Evolutionary conservation across 805 yeast genomes (phyloP), one percentile per base, ranked within the genome.

Genomic region (Osmozyma mogii): DNA sequence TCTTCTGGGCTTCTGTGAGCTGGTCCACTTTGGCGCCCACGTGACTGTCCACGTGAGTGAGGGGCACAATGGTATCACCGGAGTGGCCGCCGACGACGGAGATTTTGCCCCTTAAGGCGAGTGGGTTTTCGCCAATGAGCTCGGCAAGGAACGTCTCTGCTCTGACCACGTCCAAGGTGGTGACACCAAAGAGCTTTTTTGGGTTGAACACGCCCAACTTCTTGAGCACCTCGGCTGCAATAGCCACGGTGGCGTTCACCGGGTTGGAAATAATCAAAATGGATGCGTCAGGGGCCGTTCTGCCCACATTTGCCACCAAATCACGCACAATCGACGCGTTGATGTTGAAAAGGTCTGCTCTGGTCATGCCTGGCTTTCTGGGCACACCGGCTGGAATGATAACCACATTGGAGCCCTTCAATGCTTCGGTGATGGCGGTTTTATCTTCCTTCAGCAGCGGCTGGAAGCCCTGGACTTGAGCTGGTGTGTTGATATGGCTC

Each of bases 341-440:
- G 40, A 63, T 64, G 40, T 63, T 64, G 45, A 64, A 64, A 32
- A 64, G 56, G 41, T 64, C 70, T 18, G 66, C 68, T 38, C 70
- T 50, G 23, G 70, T 61, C 70, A 64, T 64, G 15, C 70, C 70
- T 6, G 70, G 70, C 40, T 64, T 64, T 44, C 70, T 57, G 15
- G 70, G 70, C 9, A 63, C 68, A 17, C 70, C 70, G 14, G 70
- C 70, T 9, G 70, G 70, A 29, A 64, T 64, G 11, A 64, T 47
- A 24, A 64, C 70, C 36, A 64, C 45, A 25, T 61, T 56, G 7
- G 66, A 44, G 6, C 54, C 61, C 30, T 38, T 52, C 44, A 64
- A 52, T 6, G 70, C 67, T 2, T 42, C 54, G 7, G 42, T 41
- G 13, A 64, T 47, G 9, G 68, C 63, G 10, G 50, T 36, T 15